A percentile compares a stretch with the other conserved stretches of the same genome.
Conservation (phyloP, 768 basidiomycete species). For the Hemileccinum impolitum region DNA sequence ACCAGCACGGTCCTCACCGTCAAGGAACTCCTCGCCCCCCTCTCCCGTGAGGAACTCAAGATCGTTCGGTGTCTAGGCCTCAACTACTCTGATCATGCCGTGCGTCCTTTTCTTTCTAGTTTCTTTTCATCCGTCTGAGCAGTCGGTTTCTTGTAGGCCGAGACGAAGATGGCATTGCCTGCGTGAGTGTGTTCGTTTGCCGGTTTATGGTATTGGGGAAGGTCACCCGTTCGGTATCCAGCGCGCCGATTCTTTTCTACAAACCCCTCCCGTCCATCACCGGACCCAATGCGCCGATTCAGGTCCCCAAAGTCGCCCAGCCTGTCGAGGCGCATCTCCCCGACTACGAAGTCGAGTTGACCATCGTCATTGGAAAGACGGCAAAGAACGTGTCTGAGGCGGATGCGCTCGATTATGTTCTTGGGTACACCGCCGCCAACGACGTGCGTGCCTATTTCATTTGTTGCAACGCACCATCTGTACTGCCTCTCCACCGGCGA, state of each 20-base stretch:
- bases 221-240: slow-evolving; percentile 21
- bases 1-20: slow-evolving; percentile 65
- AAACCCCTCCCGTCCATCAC: slow-evolving; percentile 71
- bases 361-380: slow-evolving; percentile 78
- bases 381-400: slow-evolving; percentile 77
- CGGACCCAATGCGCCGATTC: slow-evolving; percentile 63
- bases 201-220: no score
- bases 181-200: slow-evolving; percentile 40
- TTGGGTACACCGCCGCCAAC: slow-evolving; percentile 79
- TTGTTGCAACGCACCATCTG: no score
- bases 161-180: slow-evolving; percentile 62
- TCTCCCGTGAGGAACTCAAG: slow-evolving; percentile 63
- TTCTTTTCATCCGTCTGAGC: background rate
- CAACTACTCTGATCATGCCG: slow-evolving; percentile 86
- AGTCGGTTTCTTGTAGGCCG: slow-evolving; percentile 42
- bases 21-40: slow-evolving; percentile 63
- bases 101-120: slow-evolving; percentile 25
- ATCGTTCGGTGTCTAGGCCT: slow-evolving; percentile 75
- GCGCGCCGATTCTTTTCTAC: slow-evolving; percentile 74
- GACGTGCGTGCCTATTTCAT: slow-evolving; percentile 45
- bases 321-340: slow-evolving; percentile 68
- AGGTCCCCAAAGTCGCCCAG: slow-evolving; percentile 65
- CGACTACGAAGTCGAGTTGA: slow-evolving; percentile 81
- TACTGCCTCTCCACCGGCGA: background rate
- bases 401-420: slow-evolving; percentile 81